Base-by-base conservation (phyloP, 352 stramenopile species). In the Globisporangium megalacanthum region DNA sequence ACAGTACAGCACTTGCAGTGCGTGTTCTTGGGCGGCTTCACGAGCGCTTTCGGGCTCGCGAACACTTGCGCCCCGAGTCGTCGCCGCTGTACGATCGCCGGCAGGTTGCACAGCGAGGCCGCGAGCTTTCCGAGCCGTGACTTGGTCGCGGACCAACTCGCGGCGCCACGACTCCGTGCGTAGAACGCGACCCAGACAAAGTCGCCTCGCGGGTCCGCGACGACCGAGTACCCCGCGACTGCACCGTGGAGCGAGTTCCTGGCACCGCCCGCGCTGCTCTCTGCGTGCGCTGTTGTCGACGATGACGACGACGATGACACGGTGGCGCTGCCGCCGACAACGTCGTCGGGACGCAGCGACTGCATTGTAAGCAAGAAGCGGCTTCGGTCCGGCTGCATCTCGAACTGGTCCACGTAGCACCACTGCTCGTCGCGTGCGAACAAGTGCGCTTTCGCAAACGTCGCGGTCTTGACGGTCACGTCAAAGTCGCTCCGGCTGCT, bases 341-440 rank as follows among this genome's bases (percentile, higher is more conserved):
- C 70, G 48, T 78, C 67, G 39, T 78, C 67, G 8, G 74, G 67
- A 6, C 69, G 54, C 22, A 81, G 63, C 46, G 74, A 82, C 4
- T 71, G 64, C 17, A 74, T 50, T 14, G 68, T 66, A 19, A 82
- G 49, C 7, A 67, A 61, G 31, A 80, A 84, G 9, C 69, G 69
- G 3, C 62, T 19, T 10, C n/a, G 44, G 11, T 56, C 53, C 6
- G 54, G 33, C 29, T 52, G 53, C 33, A 29, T 56, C 33, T 67
- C 35, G 6, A 66, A 52, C 11, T 58, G 53, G 25, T 78, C 70
- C 20, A 79, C 61, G 51, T 64, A 77, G 51, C 66, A 76, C 69
- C 69, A 77, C 6, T 53, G 29, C 33, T 80, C 66, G 44, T 68
- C 59, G 3, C 48, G 35, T 8, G 60, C 64, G 15, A 80, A 65